Base-by-base conservation (phyloP, 371 early-diverging fungal genomes). In the Massospora cicadina region DNA sequence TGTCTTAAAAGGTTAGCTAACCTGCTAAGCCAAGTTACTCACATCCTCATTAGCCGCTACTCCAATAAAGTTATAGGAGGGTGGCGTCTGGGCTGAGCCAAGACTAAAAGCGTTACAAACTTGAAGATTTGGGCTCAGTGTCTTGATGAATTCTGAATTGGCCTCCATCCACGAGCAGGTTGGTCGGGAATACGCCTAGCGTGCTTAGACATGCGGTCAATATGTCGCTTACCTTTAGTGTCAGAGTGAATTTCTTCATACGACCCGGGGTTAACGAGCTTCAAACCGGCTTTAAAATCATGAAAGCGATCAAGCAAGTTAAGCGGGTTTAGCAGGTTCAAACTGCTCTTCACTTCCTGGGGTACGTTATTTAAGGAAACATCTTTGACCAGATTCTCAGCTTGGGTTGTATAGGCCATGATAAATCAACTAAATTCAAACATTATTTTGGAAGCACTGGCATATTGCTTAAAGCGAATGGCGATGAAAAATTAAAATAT, bases 111-210 rank as follows among this genome's bases (percentile, higher is more conserved):
- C 84, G 78, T 98, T 97, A 64, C 86, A 82, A 58, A 92, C 89
- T 70, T 94, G 94, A 79, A 98, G 93, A 77, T 88, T 89, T 65
- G 79, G 89, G 60, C 90, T 90, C 71, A 93, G 78, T 55, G 88
- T 81, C 71, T 92, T 92, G 55, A 87, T 83, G 68, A 95, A 81
- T 70, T 95, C 95, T 65, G 93, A 88, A 68, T 90, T 89, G 31
- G 88, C 95, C 67, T 43, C 98, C 98, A 68, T 98, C 96, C 71
- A 96, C 90, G 69, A 89, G 72, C 71, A 83, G 86, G 74, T 87
- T 80, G 68, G 85, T 82, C 65, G 87, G 76, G 70, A 89, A 87
- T 17, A 83, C 77, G 65, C 81, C 89, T 91, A 74, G 28, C 55
- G 10, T 31, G 56, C 55, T 43, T 53, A 2, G 17, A 28, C 33